phyloP scores from a whole-genome alignment of 148 eudicot species.

The Polygonum maritimum region DNA sequence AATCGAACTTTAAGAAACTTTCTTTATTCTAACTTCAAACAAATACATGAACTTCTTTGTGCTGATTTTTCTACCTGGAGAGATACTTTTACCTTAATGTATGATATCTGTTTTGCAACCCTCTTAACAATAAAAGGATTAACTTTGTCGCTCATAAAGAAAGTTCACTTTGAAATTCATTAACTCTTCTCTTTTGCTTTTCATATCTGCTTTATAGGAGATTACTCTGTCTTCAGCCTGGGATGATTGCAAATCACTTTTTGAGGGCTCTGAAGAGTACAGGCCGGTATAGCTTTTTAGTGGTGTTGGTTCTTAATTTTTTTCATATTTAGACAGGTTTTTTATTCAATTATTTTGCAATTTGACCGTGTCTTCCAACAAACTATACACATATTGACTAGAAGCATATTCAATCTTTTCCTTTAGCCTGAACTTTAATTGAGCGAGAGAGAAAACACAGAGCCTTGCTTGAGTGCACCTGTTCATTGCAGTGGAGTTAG shows the following conservation, averaged over 20 bases:
- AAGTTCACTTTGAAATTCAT: not conserved
- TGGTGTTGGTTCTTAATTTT: too few relatives aligned
- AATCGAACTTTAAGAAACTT: not conserved
- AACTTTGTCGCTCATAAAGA: not conserved
- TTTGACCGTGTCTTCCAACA: too few relatives aligned
- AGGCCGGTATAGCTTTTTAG: too few relatives aligned
- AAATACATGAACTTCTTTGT: not conserved
- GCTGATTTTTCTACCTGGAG: not conserved
- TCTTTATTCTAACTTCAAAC: not conserved
- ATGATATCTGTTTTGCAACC: not conserved
- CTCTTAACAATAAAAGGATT: not conserved
- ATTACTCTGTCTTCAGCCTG: conserved; percentile 61
- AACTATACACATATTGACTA: too few relatives aligned
- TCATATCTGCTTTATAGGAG: conserved; percentile 35
- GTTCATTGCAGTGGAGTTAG: conserved; percentile 51
- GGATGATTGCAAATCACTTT: conserved; percentile 67
- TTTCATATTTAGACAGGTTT: too few relatives aligned
- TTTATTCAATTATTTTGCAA: too few relatives aligned
- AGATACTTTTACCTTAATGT: not conserved
- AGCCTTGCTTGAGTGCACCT: not conserved
- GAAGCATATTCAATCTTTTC: too few relatives aligned
- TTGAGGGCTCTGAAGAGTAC: conserved; percentile 83
- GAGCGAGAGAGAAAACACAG: too few relatives aligned
- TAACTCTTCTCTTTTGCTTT: not conserved
- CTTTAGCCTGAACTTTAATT: too few relatives aligned